Conservation (phyloP, 345 rosid genomes). For the Rhizophora mangle region DNA sequence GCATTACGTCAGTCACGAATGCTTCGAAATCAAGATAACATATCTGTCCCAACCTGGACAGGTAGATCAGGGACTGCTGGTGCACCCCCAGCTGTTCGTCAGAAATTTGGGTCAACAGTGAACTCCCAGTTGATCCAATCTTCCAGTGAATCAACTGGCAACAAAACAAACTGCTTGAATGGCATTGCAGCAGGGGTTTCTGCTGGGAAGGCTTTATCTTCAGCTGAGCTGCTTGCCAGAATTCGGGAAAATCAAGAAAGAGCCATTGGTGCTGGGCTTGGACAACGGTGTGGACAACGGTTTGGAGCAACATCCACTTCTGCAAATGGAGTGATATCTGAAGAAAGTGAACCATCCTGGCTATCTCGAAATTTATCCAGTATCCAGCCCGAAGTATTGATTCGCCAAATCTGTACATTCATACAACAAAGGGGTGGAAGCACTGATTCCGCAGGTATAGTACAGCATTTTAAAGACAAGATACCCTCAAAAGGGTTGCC, state of each 20-base stretch:
- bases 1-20: constrained; percentile 83
- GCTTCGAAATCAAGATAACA: constrained; percentile 71
- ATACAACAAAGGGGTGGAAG: constrained; percentile 76
- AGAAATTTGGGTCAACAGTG: constrained; percentile 71
- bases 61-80: constrained; percentile 92
- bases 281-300: constrained; percentile 43
- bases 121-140: constrained; percentile 47
- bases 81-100: constrained; percentile 67
- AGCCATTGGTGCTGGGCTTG: constrained; percentile 66
- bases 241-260: constrained; percentile 72
- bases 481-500: constrained; percentile 55
- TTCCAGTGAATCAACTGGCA: constrained; percentile 36
- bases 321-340: constrained; percentile 20
- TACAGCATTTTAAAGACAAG: constrained; percentile 63
- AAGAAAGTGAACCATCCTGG: constrained; percentile 29
- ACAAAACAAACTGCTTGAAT: constrained; percentile 30
- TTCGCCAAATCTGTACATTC: constrained; percentile 77
- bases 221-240: constrained; percentile 71
- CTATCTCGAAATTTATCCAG: constrained; percentile 28
- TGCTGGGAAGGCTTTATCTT: constrained; percentile 81
- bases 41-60: constrained; percentile 93
- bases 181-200: constrained; percentile 70
- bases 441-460: constrained; percentile 58
- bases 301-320: constrained; percentile 39
- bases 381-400: constrained; percentile 75